These are phyloP conservation scores for Vickermania ingenoplastis DNA, from an alignment of 208 protist species.

Conservation along the genomic window DNA sequence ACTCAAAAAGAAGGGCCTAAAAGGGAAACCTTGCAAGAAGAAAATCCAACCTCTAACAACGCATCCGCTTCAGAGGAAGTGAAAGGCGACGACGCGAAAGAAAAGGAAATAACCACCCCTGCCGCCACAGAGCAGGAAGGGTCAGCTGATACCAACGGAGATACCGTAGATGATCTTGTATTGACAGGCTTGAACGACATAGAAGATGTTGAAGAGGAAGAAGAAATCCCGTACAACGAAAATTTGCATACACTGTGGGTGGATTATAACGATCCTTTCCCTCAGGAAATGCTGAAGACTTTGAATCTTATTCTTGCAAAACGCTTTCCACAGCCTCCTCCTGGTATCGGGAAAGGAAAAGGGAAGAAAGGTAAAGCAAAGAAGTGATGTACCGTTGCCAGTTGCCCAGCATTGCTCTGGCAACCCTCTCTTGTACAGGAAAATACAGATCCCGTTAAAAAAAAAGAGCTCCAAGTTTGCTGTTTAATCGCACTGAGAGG, in stretches of 20 bases:
- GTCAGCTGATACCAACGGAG: neutral
- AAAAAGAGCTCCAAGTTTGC: too few relatives aligned
- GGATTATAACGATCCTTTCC: slow-evolving; percentile 30
- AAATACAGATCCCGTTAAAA: too few relatives aligned
- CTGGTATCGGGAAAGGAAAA: slow-evolving; percentile 23
- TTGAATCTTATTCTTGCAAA: slow-evolving; percentile 30
- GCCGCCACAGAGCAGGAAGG: neutral
- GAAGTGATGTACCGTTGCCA: slow-evolving; percentile 7
- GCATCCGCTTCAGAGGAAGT: too few relatives aligned
- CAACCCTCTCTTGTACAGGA: too few relatives aligned
- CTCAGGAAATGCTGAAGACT: slow-evolving; percentile 27
- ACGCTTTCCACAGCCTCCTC: slow-evolving; percentile 38
- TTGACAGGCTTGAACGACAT: slow-evolving; percentile 1
- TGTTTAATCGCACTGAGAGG: too few relatives aligned
- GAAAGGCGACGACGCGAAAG: too few relatives aligned
- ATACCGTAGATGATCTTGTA: neutral
- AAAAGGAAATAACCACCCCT: neutral
- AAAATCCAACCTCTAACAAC: too few relatives aligned
- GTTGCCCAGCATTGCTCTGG: too few relatives aligned
- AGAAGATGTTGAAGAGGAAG: slow-evolving; percentile 2
- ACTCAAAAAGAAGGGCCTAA: neutral
- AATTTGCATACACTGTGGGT: slow-evolving; percentile 50
- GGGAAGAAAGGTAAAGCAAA: slow-evolving; percentile 12
- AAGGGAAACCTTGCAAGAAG: too few relatives aligned
- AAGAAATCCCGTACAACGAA: slow-evolving; percentile 17